Conservation (phyloP, 805 yeast species). For the Zygosaccharomyces kombuchaensis region DNA sequence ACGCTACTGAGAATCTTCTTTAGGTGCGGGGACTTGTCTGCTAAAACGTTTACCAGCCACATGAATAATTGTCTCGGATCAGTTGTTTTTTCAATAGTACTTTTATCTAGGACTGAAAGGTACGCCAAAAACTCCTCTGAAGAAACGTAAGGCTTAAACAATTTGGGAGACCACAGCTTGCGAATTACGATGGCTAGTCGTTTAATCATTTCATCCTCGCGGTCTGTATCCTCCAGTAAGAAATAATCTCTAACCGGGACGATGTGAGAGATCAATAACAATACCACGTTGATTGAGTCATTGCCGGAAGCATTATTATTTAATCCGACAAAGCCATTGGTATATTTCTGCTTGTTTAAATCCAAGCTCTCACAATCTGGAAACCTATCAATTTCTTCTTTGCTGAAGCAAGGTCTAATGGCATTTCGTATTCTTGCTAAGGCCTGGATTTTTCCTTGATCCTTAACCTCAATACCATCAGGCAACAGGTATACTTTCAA, state of each 20-base stretch:
- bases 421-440: slow-evolving; percentile 50
- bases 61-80: slow-evolving; percentile 56
- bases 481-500: slow-evolving; percentile 57
- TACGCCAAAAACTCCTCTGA: slow-evolving; percentile 60
- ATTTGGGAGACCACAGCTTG: slow-evolving; percentile 59
- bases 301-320: slow-evolving; percentile 43
- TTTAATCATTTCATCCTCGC: slow-evolving; percentile 37
- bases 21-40: slow-evolving; percentile 31
- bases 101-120: slow-evolving; percentile 42
- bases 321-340: slow-evolving; percentile 64
- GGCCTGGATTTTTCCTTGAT: slow-evolving; percentile 26
- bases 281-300: slow-evolving; percentile 53
- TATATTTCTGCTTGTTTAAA: slow-evolving; percentile 43
- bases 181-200: slow-evolving; percentile 46
- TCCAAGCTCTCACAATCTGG: slow-evolving; percentile 39
- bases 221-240: slow-evolving; percentile 28
- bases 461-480: slow-evolving; percentile 32
- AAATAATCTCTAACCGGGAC: slow-evolving; percentile 45
- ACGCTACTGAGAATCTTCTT: slow-evolving; percentile 29
- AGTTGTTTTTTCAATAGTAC: slow-evolving; percentile 38
- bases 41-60: slow-evolving; percentile 55
- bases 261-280: slow-evolving; percentile 55
- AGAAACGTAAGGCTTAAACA: slow-evolving; percentile 60
- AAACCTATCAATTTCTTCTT: slow-evolving; percentile 34
- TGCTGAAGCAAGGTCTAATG: slow-evolving; percentile 48